Base-by-base conservation (phyloP, 352 stramenopile species). In the Phytophthora constricta region DNA sequence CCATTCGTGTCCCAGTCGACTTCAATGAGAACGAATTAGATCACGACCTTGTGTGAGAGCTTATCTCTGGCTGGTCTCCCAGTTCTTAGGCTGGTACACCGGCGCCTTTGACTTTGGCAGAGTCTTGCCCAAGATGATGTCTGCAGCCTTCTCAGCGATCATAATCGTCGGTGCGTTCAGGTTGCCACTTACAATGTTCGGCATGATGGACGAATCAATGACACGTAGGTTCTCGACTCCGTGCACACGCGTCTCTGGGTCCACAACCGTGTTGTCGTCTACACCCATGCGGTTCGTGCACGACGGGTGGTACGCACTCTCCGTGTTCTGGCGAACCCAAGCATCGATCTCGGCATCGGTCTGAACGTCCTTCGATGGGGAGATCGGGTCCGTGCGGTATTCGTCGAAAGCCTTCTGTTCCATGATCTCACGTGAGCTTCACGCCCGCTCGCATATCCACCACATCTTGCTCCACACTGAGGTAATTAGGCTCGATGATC, bases 101-200 rank as follows among this genome's bases (percentile, higher is more conserved):
- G 85, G 75, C 4, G 84, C 83, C 19, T 59, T 93, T 13, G 86
- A 93, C 68, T 90, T 91, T 8, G 81, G 78, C 47, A 96, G 76
- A 42, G 86, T 64, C 58, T 89, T 90, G 48, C 82, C 85, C 37
- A 94, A 72, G 45, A 98, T 97, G 58, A 98, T 95, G 57, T 98
- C 90, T 34, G 95, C 93, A 17, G 90, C 92, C 70, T 97, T 98
- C 68, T 98, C 95, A 11, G 90, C 95, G 33, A 98, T 77, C 80
- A 98, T 97, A 69, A 98, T 96, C 27, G 93, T 91, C n/a, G 93
- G 96, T 1, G 73, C 91, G 72, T 98, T 98, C 17, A 97, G 81
- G 68, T 98, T 98, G 45, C 96, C 96, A 53, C 92, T 98, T 52
- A 97, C 79, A 51, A 98, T 97, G 69, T 92, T 96, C 39, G 95